Evolutionary conservation across 345 rosid genomes (phyloP), one percentile per base, ranked within the genome.

Genomic region (Anastatica hierochuntica): DNA sequence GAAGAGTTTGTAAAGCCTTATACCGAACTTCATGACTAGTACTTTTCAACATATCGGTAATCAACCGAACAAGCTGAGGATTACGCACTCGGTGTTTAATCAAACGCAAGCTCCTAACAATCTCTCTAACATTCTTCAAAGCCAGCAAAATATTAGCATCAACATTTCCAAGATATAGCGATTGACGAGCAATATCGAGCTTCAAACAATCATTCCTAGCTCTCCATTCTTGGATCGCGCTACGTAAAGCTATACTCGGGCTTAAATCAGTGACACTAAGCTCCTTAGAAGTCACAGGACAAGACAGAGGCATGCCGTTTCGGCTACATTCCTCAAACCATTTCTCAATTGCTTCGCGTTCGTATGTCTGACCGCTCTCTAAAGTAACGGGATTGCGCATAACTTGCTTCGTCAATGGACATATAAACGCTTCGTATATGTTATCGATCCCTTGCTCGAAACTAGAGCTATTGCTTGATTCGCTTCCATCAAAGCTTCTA

Each of bases 151-250:
- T 64, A 43, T 92, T 94, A 14, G 58, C 35, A 68, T 92, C 98
- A n/a, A 80, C 41, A 69, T 81, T 84, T 8, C 69, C 63, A 17
- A 72, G 33, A 50, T 76, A 81, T 4, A 92, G 63, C 3, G 94
- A 81, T 64, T 78, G 79, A 14, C 80, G 76, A 20, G 95, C 95
- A 67, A 77, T 69, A 57, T 92, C 96, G 15, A 92, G 90, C 63
- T 88, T 90, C 44, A 78, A 84, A 68, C 74, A 73, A 60, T 87
- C 96, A 56, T 87, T 88, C 72, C 98, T 79, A 21, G 88, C 84
- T 64, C 81, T 88, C 98, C 98, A 92, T 71, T 92, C 96, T 68
- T 92, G 86, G 19, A 92, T 92, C 4, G 94, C 79, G 68, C 77
- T 74, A 41, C 94, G 79, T 72, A 92, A 58, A 30, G 96, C 96